These are phyloP conservation scores for Globisporangium recalcitrans DNA, from an alignment of 352 stramenopile species.

Conservation along the genomic window DNA sequence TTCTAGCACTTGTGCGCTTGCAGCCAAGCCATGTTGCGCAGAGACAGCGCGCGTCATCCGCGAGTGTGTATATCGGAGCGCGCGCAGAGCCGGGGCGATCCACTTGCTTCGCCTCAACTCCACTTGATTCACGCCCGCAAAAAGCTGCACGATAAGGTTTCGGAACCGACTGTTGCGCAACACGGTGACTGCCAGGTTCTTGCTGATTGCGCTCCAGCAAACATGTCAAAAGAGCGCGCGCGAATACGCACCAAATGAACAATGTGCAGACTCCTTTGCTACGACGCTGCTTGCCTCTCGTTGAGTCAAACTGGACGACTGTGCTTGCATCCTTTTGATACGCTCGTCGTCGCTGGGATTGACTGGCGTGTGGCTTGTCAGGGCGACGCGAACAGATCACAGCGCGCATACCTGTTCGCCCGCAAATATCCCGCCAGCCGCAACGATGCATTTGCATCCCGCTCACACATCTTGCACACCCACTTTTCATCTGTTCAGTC, in stretches of 20 bases:
- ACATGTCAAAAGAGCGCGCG: background rate
- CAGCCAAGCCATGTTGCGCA: background rate
- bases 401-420: no score
- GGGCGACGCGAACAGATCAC: no score
- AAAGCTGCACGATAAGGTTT: conserved; percentile 9
- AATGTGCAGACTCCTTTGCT: no score
- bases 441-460: background rate
- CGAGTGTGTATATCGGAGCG: background rate
- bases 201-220: background rate
- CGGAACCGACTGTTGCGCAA: background rate
- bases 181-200: background rate
- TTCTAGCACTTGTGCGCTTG: background rate
- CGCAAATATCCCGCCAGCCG: background rate
- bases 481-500: background rate
- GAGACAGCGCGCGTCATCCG: background rate
- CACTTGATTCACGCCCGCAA: conserved; percentile 9
- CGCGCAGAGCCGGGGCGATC: background rate
- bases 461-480: background rate
- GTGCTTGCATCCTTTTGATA: no score
- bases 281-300: no score
- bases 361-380: no score
- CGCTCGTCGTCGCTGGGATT: no score
- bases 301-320: no score
- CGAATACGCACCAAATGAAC: no score
- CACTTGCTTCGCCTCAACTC: background rate